These are phyloP conservation scores for Vicia sativa DNA, from an alignment of 306 rosid species.

Conservation along the genomic window DNA sequence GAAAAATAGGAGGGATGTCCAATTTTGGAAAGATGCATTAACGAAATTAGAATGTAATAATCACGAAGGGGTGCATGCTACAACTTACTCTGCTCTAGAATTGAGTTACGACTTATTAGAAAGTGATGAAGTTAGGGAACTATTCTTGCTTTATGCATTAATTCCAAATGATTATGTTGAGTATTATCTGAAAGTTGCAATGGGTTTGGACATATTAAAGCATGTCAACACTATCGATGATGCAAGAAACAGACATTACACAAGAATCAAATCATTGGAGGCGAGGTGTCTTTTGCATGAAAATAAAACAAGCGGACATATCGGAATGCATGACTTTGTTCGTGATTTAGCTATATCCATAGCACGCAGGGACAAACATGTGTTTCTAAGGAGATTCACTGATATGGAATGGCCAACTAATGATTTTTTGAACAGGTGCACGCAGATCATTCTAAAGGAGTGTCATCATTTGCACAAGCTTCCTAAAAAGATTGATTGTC, in stretches of 20 bases:
- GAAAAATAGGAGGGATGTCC: neutral
- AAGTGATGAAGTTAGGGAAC: neutral
- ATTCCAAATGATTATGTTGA: neutral
- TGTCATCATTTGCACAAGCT: neutral
- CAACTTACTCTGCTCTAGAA: neutral
- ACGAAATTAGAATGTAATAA: neutral
- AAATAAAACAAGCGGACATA: rapidly evolving
- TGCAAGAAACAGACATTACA: neutral
- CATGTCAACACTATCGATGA: neutral
- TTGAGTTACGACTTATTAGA: neutral
- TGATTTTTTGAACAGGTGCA: neutral
- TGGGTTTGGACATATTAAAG: neutral
- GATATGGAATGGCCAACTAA: neutral
- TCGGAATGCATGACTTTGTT: constrained; percentile 25
- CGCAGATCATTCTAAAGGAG: neutral
- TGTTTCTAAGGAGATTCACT: rapidly evolving
- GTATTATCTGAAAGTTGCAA: neutral
- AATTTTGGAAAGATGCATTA: neutral
- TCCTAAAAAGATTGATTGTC: neutral
- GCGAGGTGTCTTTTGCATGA: constrained; percentile 7
- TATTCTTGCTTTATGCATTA: neutral
- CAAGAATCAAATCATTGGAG: constrained; percentile 5
- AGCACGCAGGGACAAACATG: neutral
- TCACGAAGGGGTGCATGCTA: neutral
- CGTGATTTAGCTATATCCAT: constrained; percentile 9